Evolutionary conservation across 805 yeast species (phyloP).

Genomic region (Saturnispora sanitii): DNA sequence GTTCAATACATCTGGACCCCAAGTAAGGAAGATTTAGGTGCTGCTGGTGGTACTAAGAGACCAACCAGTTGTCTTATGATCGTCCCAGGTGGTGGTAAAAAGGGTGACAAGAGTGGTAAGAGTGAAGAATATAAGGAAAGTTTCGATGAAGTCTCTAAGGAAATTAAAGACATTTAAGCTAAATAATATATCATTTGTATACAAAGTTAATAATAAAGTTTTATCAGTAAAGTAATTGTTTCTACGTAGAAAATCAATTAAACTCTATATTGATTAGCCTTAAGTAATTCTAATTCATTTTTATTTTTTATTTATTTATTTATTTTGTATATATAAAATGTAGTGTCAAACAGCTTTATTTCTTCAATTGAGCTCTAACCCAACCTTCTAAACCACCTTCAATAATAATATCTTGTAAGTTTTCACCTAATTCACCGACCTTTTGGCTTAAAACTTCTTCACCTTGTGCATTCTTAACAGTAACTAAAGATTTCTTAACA

Average conservation of each 20-base stretch:
- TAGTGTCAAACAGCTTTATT: conserved; percentile 16
- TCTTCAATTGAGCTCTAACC: conserved; percentile 67
- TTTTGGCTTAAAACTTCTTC: conserved; percentile 64
- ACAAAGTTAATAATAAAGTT: not conserved
- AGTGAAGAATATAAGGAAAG: conserved; percentile 84
- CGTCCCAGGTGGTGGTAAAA: conserved; percentile 88
- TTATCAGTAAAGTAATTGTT: not conserved
- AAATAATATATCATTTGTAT: not conserved
- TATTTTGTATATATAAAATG: not conserved
- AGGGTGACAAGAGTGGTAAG: conserved; percentile 52
- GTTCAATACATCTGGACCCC: conserved; percentile 94
- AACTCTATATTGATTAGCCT: not conserved
- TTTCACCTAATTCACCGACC: conserved; percentile 93
- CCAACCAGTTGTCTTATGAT: conserved; percentile 97
- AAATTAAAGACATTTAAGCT: conserved; percentile 43
- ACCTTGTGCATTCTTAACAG: conserved; percentile 58
- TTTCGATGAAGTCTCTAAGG: conserved; percentile 90
- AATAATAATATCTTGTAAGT: conserved; percentile 91
- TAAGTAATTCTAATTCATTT: not conserved
- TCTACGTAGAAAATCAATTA: not conserved
- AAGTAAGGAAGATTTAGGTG: conserved; percentile 95
- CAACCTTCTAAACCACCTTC: conserved; percentile 98
- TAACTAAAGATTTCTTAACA: conserved; percentile 73
- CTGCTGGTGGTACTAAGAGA: conserved; percentile 98
- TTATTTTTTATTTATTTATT: not conserved